phyloP scores from a whole-genome alignment of 2,329 filamentous ascomycete genomes.

The Colletotrichum sp. region DNA sequence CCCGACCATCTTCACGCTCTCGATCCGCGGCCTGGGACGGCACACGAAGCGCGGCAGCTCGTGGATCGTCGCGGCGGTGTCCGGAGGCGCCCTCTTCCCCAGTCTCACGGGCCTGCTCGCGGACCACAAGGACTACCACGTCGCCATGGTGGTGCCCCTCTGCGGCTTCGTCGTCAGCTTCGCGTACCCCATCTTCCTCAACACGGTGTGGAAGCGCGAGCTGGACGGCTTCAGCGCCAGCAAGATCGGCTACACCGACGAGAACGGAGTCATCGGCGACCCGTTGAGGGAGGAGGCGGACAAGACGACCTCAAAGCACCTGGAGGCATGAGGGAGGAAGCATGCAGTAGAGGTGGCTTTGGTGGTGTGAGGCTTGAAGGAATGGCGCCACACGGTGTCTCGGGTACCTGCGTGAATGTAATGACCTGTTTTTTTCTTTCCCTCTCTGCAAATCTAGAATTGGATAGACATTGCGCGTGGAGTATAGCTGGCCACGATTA shows the following conservation, averaged over 20 bases:
- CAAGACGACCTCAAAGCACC: constrained; percentile 10
- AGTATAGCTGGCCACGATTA: not conserved
- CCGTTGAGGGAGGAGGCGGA: not conserved
- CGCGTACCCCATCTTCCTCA: constrained; percentile 64
- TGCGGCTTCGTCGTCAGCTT: constrained; percentile 60
- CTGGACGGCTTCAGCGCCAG: constrained; percentile 14
- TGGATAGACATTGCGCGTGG: not conserved
- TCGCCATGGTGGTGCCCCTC: constrained; percentile 71
- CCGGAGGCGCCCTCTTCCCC: constrained; percentile 5
- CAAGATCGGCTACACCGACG: constrained; percentile 12
- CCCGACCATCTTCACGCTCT: constrained; percentile 61
- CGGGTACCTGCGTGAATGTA: not conserved
- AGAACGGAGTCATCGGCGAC: constrained; percentile 10
- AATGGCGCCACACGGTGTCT: not conserved
- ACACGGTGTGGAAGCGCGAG: constrained; percentile 35
- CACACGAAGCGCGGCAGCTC: constrained; percentile 60
- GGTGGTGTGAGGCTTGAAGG: not conserved
- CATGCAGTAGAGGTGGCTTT: not conserved
- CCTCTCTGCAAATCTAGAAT: not conserved
- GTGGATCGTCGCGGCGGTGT: constrained; percentile 7
- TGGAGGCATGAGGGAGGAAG: constrained; percentile 1
- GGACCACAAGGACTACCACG: constrained; percentile 16
- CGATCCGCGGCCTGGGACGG: constrained; percentile 58
- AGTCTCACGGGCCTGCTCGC: constrained; percentile 5
- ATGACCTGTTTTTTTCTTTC: not conserved